A percentile compares a stretch with the other conserved stretches of the same genome.
Conservation (phyloP, 495 filamentous ascomycete species). For the Darksidea phi region DNA sequence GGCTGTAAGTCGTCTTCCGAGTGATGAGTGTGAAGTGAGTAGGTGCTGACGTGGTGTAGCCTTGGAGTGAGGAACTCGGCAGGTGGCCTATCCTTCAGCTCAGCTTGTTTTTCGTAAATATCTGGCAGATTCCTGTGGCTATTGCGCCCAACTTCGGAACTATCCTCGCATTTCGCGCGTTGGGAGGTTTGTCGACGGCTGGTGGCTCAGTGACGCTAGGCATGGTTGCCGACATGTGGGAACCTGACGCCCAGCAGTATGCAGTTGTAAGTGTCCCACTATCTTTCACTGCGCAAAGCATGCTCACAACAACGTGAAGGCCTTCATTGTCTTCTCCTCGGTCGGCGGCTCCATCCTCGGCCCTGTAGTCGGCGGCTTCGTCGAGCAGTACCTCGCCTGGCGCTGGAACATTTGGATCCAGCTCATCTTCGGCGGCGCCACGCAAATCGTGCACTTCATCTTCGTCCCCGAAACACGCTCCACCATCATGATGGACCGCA, state of each 20-base stretch:
- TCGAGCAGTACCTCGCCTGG: constrained; percentile 66
- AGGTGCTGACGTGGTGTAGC: constrained; percentile 31
- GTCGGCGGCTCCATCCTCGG: constrained; percentile 62
- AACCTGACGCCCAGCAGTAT: constrained; percentile 69
- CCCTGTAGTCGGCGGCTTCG: constrained; percentile 76
- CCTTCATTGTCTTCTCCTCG: constrained; percentile 57
- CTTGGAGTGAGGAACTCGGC: constrained; percentile 79
- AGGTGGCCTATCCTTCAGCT: constrained; percentile 71
- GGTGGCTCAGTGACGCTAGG: constrained; percentile 79
- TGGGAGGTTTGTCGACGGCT: constrained; percentile 71
- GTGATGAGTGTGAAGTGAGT: not conserved
- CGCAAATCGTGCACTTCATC: constrained; percentile 54
- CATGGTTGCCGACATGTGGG: constrained; percentile 80
- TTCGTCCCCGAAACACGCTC: constrained; percentile 59
- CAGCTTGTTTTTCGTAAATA: constrained; percentile 67
- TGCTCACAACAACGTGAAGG: constrained; percentile 41
- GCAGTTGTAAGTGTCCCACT: constrained; percentile 39
- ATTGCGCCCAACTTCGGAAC: constrained; percentile 68
- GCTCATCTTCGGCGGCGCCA: constrained; percentile 58
- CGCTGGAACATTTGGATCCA: constrained; percentile 57
- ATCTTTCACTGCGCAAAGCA: not conserved
- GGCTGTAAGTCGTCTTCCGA: constrained; percentile 49
- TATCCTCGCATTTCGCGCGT: constrained; percentile 62
- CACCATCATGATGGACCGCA: constrained; percentile 59
- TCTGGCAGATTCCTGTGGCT: constrained; percentile 71